These are phyloP conservation scores for Nigrograna mackinnonii DNA, from an alignment of 2,329 filamentous ascomycete genomes.

Conservation along the genomic window DNA sequence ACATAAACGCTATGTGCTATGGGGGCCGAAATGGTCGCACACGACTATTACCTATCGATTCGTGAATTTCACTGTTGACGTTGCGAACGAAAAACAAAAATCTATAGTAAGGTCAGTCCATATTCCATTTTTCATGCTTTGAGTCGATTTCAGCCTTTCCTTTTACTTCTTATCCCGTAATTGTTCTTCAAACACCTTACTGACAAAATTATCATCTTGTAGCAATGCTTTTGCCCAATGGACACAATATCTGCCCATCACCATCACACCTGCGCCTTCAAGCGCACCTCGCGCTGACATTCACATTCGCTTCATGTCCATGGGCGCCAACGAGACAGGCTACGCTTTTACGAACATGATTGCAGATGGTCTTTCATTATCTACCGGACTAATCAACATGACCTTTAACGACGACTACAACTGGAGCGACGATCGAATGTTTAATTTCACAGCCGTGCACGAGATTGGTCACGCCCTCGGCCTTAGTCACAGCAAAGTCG, in stretches of 20 bases:
- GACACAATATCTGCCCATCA: constrained; percentile 23
- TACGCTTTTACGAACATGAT: constrained; percentile 30
- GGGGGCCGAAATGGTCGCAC: constrained; percentile 32
- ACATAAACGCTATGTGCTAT: constrained; percentile 26
- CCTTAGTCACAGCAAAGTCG: constrained; percentile 29
- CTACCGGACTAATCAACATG: constrained; percentile 28
- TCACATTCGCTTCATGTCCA: constrained; percentile 22
- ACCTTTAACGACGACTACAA: constrained; percentile 33
- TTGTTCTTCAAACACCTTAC: too few species aligned
- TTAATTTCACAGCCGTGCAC: constrained; percentile 29
- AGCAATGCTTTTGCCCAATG: constrained; percentile 30
- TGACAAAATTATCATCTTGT: too few species aligned
- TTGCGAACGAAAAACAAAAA: constrained; percentile 19
- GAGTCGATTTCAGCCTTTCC: neutral
- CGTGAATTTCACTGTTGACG: constrained; percentile 25
- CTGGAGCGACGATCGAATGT: constrained; percentile 29
- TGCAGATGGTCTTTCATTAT: constrained; percentile 21
- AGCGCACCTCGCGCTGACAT: constrained; percentile 23
- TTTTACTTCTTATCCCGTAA: too few species aligned
- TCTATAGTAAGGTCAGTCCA: constrained; percentile 23
- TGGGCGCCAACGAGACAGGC: constrained; percentile 21
- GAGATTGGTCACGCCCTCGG: constrained; percentile 34
- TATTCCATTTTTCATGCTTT: neutral
- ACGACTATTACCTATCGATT: constrained; percentile 28
- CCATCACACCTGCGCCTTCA: constrained; percentile 16